These are phyloP conservation scores for Heterobasidion annosum DNA, from an alignment of 1,284 basidiomycete genomes.

Conservation along the genomic window DNA sequence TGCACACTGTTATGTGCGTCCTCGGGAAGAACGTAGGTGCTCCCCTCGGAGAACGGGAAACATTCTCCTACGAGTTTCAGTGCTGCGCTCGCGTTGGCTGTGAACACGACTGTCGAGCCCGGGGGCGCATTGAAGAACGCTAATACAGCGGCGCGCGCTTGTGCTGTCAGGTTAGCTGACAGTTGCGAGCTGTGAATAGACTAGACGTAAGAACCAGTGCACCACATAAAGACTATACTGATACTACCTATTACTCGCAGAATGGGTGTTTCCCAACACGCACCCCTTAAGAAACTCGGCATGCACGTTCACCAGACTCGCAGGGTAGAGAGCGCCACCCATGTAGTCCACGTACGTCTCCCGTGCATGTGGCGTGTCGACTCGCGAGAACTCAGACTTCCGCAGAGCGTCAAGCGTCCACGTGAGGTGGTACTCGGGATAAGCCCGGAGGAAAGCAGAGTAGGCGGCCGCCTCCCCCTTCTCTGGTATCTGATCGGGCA, in stretches of 20 bases:
- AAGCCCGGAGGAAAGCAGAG: conserved; percentile 25
- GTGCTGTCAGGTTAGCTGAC: conserved; percentile 53
- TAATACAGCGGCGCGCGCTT: conserved; percentile 62
- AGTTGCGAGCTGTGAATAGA: conserved; percentile 47
- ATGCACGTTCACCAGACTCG: conserved; percentile 61
- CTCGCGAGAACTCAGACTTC: conserved; percentile 55
- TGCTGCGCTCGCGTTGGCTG: conserved; percentile 69
- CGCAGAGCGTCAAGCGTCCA: conserved; percentile 57
- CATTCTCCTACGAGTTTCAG: conserved; percentile 77
- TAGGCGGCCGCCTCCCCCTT: conserved; percentile 15
- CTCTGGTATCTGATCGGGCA: neutral
- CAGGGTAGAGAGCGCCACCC: conserved; percentile 71
- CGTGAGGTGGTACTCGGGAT: conserved; percentile 29
- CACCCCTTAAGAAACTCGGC: conserved; percentile 54
- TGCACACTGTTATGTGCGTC: conserved; percentile 83
- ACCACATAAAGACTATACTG: neutral
- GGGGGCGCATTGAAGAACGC: conserved; percentile 65
- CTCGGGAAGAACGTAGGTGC: conserved; percentile 52
- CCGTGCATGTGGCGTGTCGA: conserved; percentile 29
- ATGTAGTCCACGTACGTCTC: conserved; percentile 80
- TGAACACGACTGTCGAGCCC: conserved; percentile 77
- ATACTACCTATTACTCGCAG: conserved; percentile 63
- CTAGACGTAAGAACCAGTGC: neutral
- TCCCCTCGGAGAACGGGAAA: conserved; percentile 55
- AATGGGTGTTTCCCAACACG: conserved; percentile 77